Evolutionary conservation across 192 early-diverging fungal species (phyloP).

Genomic region (Podila verticillata): DNA sequence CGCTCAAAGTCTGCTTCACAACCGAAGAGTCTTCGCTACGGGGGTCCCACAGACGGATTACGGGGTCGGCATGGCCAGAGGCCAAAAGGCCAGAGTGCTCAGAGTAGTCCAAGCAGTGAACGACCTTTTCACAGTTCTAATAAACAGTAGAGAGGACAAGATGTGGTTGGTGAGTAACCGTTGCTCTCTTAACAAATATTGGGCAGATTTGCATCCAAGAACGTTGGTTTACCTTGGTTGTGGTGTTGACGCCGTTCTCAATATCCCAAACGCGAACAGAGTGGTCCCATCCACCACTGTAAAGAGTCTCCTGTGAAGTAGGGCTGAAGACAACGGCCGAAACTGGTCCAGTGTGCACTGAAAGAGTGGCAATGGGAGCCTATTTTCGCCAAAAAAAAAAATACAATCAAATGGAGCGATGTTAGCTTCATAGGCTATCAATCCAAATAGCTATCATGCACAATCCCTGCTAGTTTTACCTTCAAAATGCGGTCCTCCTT

Average conservation of each 20-base stretch:
- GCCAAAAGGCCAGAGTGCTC: constrained; percentile 74
- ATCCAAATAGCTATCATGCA: too few species aligned
- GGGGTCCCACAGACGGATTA: constrained; percentile 92
- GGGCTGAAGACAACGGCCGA: constrained; percentile 73
- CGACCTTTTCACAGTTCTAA: constrained; percentile 88
- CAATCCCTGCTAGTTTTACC: constrained; percentile 17
- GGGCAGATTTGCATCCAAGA: background rate
- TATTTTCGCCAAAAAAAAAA: too few species aligned
- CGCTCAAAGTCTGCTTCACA: constrained; percentile 79
- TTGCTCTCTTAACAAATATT: too few species aligned
- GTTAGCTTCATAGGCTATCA: too few species aligned
- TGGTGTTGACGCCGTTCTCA: constrained; percentile 73
- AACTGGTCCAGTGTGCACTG: constrained; percentile 84
- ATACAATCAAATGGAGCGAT: too few species aligned
- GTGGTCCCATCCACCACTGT: constrained; percentile 94
- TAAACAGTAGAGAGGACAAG: background rate
- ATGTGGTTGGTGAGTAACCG: too few species aligned
- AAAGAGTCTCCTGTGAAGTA: constrained; percentile 69
- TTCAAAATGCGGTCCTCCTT: constrained; percentile 56
- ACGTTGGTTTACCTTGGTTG: constrained; percentile 69
- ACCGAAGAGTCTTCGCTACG: constrained; percentile 77
- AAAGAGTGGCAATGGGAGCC: constrained; percentile 53
- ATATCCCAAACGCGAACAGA: constrained; percentile 92
- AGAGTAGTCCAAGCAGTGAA: constrained; percentile 81
- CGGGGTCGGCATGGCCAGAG: constrained; percentile 87